A percentile compares a stretch with the other conserved stretches of the same genome.
These are phyloP conservation scores for Astrothelium subdiscretum DNA, from an alignment of 495 filamentous ascomycete species.

Conservation along the genomic window DNA sequence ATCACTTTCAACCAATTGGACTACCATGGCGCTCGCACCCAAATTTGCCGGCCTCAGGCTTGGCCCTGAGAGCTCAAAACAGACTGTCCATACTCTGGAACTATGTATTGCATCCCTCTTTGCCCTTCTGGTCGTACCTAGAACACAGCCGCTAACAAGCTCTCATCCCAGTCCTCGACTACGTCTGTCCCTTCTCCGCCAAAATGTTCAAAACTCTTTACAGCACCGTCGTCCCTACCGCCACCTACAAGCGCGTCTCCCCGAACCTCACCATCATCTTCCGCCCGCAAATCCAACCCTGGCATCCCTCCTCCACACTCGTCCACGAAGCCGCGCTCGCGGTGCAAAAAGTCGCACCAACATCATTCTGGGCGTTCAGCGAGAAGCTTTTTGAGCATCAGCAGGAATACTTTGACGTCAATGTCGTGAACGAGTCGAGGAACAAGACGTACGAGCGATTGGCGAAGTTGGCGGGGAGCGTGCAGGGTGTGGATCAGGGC, in stretches of 20 bases:
- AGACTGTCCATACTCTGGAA: slow-evolving; percentile 60
- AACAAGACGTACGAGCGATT: slow-evolving; percentile 77
- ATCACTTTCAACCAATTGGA: background rate
- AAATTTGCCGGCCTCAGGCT: slow-evolving; percentile 65
- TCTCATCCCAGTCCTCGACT: slow-evolving; percentile 53
- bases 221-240: slow-evolving; percentile 42
- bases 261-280: slow-evolving; percentile 58
- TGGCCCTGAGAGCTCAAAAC: slow-evolving; percentile 25
- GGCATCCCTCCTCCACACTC: slow-evolving; percentile 85
- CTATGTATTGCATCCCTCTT: slow-evolving; percentile 38
- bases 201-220: slow-evolving; percentile 67
- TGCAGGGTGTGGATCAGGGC: slow-evolving; percentile 51
- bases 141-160: slow-evolving; percentile 3
- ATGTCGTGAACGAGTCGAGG: slow-evolving; percentile 65
- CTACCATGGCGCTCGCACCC: slow-evolving; percentile 60
- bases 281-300: slow-evolving; percentile 87
- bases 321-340: slow-evolving; percentile 78
- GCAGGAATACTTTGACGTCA: slow-evolving; percentile 67
- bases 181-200: slow-evolving; percentile 64
- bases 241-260: slow-evolving; percentile 44
- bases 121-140: background rate
- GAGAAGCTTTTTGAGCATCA: slow-evolving; percentile 59
- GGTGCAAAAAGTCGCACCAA: slow-evolving; percentile 52
- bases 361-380: slow-evolving; percentile 69
- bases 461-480: slow-evolving; percentile 51